Base-by-base conservation (phyloP, 768 basidiomycete genomes). In the Suillus variegatus region DNA sequence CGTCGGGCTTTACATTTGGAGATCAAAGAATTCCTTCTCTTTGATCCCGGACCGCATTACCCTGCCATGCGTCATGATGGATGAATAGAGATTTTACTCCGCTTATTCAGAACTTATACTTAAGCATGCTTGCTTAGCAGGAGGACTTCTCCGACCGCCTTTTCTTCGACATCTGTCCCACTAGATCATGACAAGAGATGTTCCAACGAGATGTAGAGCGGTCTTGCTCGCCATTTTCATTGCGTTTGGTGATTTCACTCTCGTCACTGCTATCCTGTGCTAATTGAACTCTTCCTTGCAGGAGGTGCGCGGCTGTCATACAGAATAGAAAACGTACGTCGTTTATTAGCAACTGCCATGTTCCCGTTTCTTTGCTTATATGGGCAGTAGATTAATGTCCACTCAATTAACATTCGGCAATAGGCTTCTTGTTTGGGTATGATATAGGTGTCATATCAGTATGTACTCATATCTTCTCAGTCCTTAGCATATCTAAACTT, bases 371-470 rank as follows among this genome's bases (percentile, higher is more conserved):
- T 36, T 49, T 51, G 32, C 51, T 64, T 6, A 64, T 25, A 20
- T 32, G 2, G 10, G 7, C 36, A 20, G n/a, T 28, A 38, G 47
- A 49, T 52, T 36, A 9, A 36, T 36, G 9, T 9, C 28, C 28
- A 28, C 28, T 28, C n/a, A 46, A 49, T 38, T 35, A 40, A 60
- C 4, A 12, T 43, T 13, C 18, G 16, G 25, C 28, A 25, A 28
- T 20, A 85, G 88, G 87, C 13, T 90, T 89, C 73, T 75, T 90
- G 10, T 91, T 90, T 63, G 89, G 90, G 66, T 91, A 91, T 74
- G 89, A 91, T 68, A 89, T 91, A 73, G 89, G 90, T 75, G 87
- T 91, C 62, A 90, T 91, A 66, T 91, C 89, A 62, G 88, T 89
- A 66, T 61, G 82, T 73, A 6, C 6, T 18, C 57, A 25, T 43